Base-by-base conservation (phyloP, 371 early-diverging fungal genomes). In the Zychaea mexicana region DNA sequence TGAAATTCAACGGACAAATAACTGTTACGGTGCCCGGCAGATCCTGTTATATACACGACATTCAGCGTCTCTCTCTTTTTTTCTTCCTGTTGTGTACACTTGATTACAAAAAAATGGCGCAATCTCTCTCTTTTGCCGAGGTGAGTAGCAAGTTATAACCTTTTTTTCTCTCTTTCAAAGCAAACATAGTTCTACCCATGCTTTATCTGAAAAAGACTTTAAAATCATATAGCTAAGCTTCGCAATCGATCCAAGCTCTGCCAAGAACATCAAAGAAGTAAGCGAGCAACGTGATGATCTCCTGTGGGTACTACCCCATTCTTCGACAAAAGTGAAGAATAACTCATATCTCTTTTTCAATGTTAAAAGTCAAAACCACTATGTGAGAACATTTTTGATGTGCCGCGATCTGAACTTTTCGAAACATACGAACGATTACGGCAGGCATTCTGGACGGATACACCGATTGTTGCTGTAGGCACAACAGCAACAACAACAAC, bases 311-410 rank as follows among this genome's bases (percentile, higher is more conserved):
- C 3, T 47, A 22, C 24, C 5, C 7, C 3, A 30, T 33, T 33
- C n/a, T 2, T 12, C 13, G 17, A 1, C 3, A 22, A 31, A 22
- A 21, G 4, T 31, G 17, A 32, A 30, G 3, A 58, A 15, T 4
- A 27, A n/a, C 24, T 7, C 42, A 21, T 36, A 36, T 27, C 32
- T 30, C 36, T 0, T 31, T 10, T 13, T 38, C 9, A 12, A 13
- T 15, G 3, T 42, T 13, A 15, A 17, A 26, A 58, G 59, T 28
- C 28, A 12, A 45, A 36, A 42, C 53, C 45, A 6, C 31, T 61
- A n/a, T 61, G 62, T 31, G 62, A 61, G 33, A 61, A 61, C 19
- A 61, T 61, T 17, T 61, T 61, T 30, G 62, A 61, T 28, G 62
- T 61, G 17, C 53, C 52, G 8, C 26, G 54, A 19, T 52, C 62